A percentile compares a stretch with the other conserved stretches of the same genome.
Evolutionary conservation across 257 asterid genomes (phyloP).

Genomic region (Solanum piurae): DNA sequence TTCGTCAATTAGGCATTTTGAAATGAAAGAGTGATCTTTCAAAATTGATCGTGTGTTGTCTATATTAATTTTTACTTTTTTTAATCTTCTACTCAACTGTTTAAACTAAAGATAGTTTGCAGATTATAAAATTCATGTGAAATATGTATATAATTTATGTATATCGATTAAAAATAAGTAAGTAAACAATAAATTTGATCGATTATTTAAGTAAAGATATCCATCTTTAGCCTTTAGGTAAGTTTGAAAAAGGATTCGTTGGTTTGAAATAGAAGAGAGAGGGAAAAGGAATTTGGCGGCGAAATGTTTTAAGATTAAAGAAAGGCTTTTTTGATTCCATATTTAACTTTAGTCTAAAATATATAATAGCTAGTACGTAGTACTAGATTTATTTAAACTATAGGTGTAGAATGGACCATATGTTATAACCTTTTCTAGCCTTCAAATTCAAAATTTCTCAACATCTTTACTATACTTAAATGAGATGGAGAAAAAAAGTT

Average conservation of each 20-base stretch:
- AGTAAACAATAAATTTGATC: background rate
- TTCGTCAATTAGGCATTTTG: background rate
- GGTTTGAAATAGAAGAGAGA: background rate
- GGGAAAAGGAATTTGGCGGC: background rate
- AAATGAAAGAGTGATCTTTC: background rate
- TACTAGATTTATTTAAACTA: background rate
- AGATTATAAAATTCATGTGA: too few species aligned
- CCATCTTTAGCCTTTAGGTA: background rate
- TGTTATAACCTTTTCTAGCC: background rate
- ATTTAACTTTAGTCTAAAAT: background rate
- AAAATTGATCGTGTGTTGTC: background rate
- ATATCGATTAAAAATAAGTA: background rate
- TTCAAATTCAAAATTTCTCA: background rate
- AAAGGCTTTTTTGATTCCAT: background rate
- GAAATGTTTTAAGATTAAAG: background rate
- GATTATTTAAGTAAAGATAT: background rate
- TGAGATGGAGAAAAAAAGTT: background rate
- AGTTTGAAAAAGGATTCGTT: background rate
- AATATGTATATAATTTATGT: too few species aligned
- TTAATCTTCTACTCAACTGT: background rate
- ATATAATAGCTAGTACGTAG: background rate
- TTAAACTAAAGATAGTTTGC: background rate
- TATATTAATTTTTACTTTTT: background rate
- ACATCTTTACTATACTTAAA: background rate
- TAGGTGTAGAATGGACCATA: background rate